Evolutionary conservation across 2,329 filamentous ascomycete genomes (phyloP), one percentile per base, ranked within the genome.

Genomic region (Trichoderma pleuroti): DNA sequence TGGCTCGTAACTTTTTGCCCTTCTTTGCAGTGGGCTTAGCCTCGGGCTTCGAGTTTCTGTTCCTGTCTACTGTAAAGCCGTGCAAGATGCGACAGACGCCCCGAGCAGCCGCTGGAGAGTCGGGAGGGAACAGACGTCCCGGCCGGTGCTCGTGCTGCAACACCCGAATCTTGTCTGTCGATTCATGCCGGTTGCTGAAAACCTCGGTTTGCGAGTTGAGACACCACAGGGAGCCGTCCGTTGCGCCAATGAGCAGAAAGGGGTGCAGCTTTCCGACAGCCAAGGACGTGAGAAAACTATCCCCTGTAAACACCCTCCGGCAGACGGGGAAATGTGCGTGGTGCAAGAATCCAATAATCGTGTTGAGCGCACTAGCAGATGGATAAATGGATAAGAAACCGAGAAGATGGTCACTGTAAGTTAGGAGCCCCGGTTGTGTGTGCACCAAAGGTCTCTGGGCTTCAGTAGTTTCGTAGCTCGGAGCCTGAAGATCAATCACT

Each of bases 101-200:
- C n/a, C 85, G 79, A n/a, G 73, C 72, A 0, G 75, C 72, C 1
- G 74, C 78, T 1, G 77, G 77, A 7, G 77, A 78, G 2, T 76
- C 77, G 0, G 70, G 34, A 2, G 77, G 72, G 46, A 81, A 78
- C 24, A 80, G 65, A 24, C 74, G 74, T 7, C 77, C 76, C 0
- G 83, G 79, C 1, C 82, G 80, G 73, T 86, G 87, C 75, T 89
- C 86, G 74, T 88, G 86, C 57, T 87, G 85, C 63, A 88, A 83
- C 1, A 90, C 36, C 16, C 78, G 75, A 42, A 82, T 76, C 32
- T 80, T 80, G 49, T 81, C 78, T 5, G 77, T 78, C 4, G 75
- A 74, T 11, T 80, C 79, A 18, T 78, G 77, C 0, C 77, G 76
- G 30, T 76, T 76, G 69, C 74, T 79, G 61, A 82, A 81, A 14